Evolutionary conservation across 495 filamentous ascomycete species (phyloP).

Genomic region (Hyaloscypha bicolor): DNA sequence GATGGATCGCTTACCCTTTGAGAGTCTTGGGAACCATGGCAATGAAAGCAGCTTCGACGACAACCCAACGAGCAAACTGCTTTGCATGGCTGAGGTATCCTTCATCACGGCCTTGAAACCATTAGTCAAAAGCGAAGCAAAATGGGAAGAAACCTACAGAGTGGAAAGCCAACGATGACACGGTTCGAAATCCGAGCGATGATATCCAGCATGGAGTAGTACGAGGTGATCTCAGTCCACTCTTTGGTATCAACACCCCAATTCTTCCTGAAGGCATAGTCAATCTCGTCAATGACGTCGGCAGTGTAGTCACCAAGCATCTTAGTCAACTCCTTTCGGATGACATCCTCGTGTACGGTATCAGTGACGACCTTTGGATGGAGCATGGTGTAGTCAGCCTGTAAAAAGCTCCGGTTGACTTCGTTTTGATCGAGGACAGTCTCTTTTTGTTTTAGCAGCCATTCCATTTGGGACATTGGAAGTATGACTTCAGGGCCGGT

Average conservation of each 20-base stretch:
- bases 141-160: slow-evolving; percentile 36
- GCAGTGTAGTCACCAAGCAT: slow-evolving; percentile 43
- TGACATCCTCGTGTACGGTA: slow-evolving; percentile 42
- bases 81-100: slow-evolving; percentile 44
- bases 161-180: slow-evolving; percentile 46
- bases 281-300: slow-evolving; percentile 47
- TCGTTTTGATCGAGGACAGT: slow-evolving; percentile 39
- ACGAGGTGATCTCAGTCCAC: slow-evolving; percentile 41
- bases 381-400: slow-evolving; percentile 43
- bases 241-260: slow-evolving; percentile 39
- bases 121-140: neutral
- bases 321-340: slow-evolving; percentile 42
- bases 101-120: slow-evolving; percentile 35
- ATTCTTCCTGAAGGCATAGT: slow-evolving; percentile 34
- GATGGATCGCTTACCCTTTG: slow-evolving; percentile 38
- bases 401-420: slow-evolving; percentile 40
- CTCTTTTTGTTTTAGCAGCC: slow-evolving; percentile 49
- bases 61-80: slow-evolving; percentile 45
- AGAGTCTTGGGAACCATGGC: slow-evolving; percentile 40
- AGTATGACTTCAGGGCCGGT: slow-evolving; percentile 48
- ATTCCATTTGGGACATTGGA: slow-evolving; percentile 42
- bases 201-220: slow-evolving; percentile 42
- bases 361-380: slow-evolving; percentile 39
- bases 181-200: slow-evolving; percentile 45
- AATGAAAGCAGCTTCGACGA: slow-evolving; percentile 37